phyloP scores from a whole-genome alignment of 768 basidiomycete genomes.

The Termitomyces eurrhizus region DNA sequence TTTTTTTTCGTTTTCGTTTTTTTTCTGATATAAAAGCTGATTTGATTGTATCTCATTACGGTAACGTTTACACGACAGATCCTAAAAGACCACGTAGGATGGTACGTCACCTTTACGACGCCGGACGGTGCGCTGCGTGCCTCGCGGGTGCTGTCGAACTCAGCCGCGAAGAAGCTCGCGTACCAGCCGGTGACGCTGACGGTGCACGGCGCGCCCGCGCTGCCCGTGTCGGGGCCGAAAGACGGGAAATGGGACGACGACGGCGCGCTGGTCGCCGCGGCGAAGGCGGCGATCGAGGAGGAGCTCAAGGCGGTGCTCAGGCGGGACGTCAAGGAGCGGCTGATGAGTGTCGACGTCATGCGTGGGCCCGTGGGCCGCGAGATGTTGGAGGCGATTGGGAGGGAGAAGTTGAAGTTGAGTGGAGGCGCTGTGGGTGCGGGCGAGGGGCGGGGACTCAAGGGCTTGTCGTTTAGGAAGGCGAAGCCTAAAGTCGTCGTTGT shows the following conservation, averaged over 20 bases:
- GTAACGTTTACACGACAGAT: slow-evolving; percentile 39
- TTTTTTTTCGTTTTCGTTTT: slow-evolving; percentile 6
- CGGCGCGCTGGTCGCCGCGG: slow-evolving; percentile 42
- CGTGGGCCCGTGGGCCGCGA: slow-evolving; percentile 43
- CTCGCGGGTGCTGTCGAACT: slow-evolving; percentile 51
- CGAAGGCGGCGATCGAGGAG: not conserved
- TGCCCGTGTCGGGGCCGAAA: slow-evolving; percentile 26
- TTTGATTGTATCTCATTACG: too few species aligned
- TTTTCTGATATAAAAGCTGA: not conserved
- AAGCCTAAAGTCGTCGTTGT: slow-evolving; percentile 38
- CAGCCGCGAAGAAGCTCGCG: slow-evolving; percentile 47
- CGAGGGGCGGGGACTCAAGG: slow-evolving; percentile 42
- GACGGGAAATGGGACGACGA: slow-evolving; percentile 51
- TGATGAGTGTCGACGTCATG: slow-evolving; percentile 55
- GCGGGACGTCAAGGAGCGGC: slow-evolving; percentile 24
- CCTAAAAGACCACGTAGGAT: slow-evolving; percentile 62
- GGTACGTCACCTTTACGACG: slow-evolving; percentile 79
- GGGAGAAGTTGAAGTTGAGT: slow-evolving; percentile 42
- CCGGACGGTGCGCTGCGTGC: slow-evolving; percentile 63
- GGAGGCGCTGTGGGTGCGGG: slow-evolving; percentile 17
- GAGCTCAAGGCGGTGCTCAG: not conserved
- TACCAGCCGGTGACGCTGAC: slow-evolving; percentile 58
- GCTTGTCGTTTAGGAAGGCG: slow-evolving; percentile 43
- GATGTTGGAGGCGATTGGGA: slow-evolving; percentile 47
- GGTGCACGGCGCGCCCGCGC: slow-evolving; percentile 39